Conservation (phyloP, 2,329 filamentous ascomycete species). For the Thermoascus crustaceus region DNA sequence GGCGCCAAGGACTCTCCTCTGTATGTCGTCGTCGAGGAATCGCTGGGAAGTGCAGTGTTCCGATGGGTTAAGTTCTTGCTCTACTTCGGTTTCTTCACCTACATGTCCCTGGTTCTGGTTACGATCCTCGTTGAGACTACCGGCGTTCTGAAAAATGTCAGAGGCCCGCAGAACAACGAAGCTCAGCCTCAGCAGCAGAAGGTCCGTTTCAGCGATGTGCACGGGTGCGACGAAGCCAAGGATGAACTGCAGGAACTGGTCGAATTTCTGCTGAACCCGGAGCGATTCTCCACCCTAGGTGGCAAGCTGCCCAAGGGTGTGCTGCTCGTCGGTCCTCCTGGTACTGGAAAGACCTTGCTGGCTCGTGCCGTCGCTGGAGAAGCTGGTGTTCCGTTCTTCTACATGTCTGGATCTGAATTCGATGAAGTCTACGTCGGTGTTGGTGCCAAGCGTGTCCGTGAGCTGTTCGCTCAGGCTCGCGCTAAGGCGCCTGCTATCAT, state of each 20-base stretch:
- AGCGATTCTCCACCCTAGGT: slow-evolving; percentile 86
- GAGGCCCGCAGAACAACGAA: slow-evolving; percentile 64
- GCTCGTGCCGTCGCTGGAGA: slow-evolving; percentile 94
- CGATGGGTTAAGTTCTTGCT: slow-evolving; percentile 85
- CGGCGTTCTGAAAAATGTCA: slow-evolving; percentile 69
- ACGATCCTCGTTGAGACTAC: slow-evolving; percentile 76
- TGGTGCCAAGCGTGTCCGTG: slow-evolving; percentile 89
- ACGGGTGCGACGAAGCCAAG: slow-evolving; percentile 96
- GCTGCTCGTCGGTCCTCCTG: slow-evolving; percentile 85
- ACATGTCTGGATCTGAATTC: slow-evolving; percentile 99
- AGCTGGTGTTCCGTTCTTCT: slow-evolving; percentile 97
- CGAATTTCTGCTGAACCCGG: slow-evolving; percentile 88
- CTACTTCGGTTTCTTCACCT: slow-evolving; percentile 69
- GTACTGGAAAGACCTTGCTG: slow-evolving; percentile 93
- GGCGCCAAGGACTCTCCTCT: slow-evolving; percentile 78
- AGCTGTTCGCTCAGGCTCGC: slow-evolving; percentile 78
- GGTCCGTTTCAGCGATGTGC: slow-evolving; percentile 84
- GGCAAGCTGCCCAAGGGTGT: slow-evolving; percentile 97
- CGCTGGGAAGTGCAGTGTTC: slow-evolving; percentile 68
- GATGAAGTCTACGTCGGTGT: slow-evolving; percentile 98
- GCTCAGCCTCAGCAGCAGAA: slow-evolving; percentile 89
- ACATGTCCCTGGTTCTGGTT: slow-evolving; percentile 69
- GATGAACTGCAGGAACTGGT: slow-evolving; percentile 96
- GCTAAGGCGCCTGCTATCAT: slow-evolving; percentile 84
- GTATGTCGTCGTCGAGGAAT: slow-evolving; percentile 93